Conservation (phyloP, 352 stramenopile species). For the Phytophthora litchii region DNA sequence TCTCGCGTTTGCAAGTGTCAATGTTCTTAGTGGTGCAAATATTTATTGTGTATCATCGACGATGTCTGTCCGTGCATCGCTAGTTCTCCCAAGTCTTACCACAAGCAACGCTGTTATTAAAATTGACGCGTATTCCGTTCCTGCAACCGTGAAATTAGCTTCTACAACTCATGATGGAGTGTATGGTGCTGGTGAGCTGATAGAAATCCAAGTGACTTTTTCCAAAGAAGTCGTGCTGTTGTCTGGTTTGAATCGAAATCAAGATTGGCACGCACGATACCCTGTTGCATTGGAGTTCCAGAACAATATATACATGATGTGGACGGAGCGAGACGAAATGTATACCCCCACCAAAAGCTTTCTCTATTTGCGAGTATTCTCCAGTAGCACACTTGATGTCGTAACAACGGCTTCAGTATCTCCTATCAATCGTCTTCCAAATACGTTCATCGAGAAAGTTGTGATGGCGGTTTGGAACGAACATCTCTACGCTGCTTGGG, state of each 20-base stretch:
- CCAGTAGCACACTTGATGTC: constrained; percentile 39
- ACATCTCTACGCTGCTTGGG: constrained; percentile 68
- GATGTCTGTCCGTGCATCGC: constrained; percentile 35
- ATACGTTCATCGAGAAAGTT: constrained; percentile 61
- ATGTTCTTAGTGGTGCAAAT: constrained; percentile 42
- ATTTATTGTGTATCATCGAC: constrained; percentile 62
- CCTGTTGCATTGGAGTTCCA: constrained; percentile 47
- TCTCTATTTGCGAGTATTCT: constrained; percentile 65
- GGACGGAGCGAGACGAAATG: constrained; percentile 63
- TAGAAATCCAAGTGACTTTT: constrained; percentile 73
- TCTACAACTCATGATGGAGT: constrained; percentile 52
- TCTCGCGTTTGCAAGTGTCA: constrained; percentile 53
- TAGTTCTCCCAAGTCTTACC: constrained; percentile 39
- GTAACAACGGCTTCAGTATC: constrained; percentile 28
- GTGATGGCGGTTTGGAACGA: constrained; percentile 49
- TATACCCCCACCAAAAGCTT: constrained; percentile 42
- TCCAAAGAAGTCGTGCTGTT: constrained; percentile 67
- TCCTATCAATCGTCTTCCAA: constrained; percentile 51
- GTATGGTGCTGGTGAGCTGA: constrained; percentile 66
- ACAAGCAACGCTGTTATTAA: constrained; percentile 38
- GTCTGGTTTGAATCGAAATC: constrained; percentile 66
- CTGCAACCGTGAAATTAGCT: constrained; percentile 65
- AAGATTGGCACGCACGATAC: constrained; percentile 53
- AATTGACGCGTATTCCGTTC: constrained; percentile 62
- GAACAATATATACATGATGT: constrained; percentile 62